Evolutionary conservation across 306 rosid species (phyloP).

Genomic region (Rosa rugosa): DNA sequence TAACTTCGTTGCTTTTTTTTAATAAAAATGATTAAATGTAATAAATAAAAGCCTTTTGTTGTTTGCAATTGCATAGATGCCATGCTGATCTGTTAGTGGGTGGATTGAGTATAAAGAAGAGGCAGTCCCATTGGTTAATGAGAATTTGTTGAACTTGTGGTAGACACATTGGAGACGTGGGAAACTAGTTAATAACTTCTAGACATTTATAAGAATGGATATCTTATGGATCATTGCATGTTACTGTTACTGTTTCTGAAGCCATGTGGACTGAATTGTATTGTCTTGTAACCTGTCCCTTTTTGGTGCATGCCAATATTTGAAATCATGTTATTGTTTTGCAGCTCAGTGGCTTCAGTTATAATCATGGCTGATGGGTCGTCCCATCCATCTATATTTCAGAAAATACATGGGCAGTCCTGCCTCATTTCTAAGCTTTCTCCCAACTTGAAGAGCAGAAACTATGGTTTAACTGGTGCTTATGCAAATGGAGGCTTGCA

Average conservation of each 20-base stretch:
- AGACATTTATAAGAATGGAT: neutral
- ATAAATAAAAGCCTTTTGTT: neutral
- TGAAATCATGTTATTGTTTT: conserved; percentile 17
- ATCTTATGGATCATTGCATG: neutral
- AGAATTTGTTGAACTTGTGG: neutral
- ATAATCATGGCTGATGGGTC: conserved; percentile 69
- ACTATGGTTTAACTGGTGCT: conserved; percentile 27
- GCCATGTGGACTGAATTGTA: neutral
- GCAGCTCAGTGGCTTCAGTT: conserved; percentile 47
- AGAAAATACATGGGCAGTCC: conserved; percentile 70
- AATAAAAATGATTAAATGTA: neutral
- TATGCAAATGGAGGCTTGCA: conserved; percentile 46
- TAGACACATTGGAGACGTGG: neutral
- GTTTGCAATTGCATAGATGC: neutral
- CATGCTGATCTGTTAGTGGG: neutral
- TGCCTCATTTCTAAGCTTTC: conserved; percentile 63
- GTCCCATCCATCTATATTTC: conserved; percentile 62
- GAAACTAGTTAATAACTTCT: neutral
- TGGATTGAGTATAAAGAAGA: neutral
- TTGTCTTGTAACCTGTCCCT: neutral
- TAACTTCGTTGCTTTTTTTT: neutral
- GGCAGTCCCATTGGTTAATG: neutral
- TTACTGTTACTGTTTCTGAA: neutral
- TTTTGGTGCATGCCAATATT: neutral
- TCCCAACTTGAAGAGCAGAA: conserved; percentile 36